A percentile compares a stretch with the other conserved stretches of the same genome.
Conservation (phyloP, 306 rosid genomes). For the Cucurbita moschata region DNA sequence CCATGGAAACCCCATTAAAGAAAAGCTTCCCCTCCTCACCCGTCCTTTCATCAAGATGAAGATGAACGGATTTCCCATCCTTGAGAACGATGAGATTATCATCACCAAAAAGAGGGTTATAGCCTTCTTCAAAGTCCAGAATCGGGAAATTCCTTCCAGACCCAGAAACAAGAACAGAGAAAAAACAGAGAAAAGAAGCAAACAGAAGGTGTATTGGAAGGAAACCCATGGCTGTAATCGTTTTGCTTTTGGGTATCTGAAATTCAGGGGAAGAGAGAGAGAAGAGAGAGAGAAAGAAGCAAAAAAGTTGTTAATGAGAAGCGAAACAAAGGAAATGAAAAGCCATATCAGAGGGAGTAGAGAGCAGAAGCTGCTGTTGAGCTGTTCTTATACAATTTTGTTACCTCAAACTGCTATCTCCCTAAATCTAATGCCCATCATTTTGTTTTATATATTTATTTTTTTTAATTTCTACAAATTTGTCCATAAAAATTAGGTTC, state of each 20-base stretch:
- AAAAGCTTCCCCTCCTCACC: constrained; percentile 20
- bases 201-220: constrained; percentile 15
- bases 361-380: constrained; percentile 17
- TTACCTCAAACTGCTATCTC: neutral
- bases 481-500: neutral
- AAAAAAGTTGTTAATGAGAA: constrained; percentile 20
- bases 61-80: constrained; percentile 81
- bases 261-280: constrained; percentile 4
- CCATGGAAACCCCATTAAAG: neutral
- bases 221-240: constrained; percentile 23
- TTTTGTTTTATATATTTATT: neutral
- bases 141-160: constrained; percentile 35
- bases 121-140: constrained; percentile 73
- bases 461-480: neutral
- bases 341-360: constrained; percentile 23
- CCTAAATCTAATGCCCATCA: neutral
- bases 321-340: constrained; percentile 18
- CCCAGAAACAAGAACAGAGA: constrained; percentile 26
- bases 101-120: constrained; percentile 64
- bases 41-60: constrained; percentile 62
- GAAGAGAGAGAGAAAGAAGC: constrained; percentile 23
- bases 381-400: constrained; percentile 28
- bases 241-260: neutral
- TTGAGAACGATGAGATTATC: constrained; percentile 42
- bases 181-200: constrained; percentile 13